These are phyloP conservation scores for Dysphania ambrosioides DNA, from an alignment of 148 eudicot species.

Conservation along the genomic window DNA sequence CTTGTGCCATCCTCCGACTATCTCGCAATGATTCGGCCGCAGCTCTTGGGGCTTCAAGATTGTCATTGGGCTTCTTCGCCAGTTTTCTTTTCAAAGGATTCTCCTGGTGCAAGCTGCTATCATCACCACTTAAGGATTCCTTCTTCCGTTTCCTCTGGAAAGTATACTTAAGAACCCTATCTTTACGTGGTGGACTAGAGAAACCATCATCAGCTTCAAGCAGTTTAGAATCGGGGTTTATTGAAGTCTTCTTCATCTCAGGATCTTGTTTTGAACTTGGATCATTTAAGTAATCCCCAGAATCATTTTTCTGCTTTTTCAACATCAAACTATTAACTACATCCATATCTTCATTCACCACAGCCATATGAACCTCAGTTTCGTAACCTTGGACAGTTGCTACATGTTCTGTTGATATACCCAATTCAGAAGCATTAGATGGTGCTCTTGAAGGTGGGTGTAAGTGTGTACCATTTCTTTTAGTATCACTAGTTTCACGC, in stretches of 20 bases:
- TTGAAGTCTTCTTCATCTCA: slow-evolving; percentile 26
- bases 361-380: slow-evolving; percentile 23
- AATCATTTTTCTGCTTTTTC: slow-evolving; percentile 25
- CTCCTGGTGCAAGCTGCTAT: slow-evolving; percentile 30
- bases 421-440: slow-evolving; percentile 12
- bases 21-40: slow-evolving; percentile 46
- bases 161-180: slow-evolving; percentile 46
- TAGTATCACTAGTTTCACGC: slow-evolving; percentile 20
- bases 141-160: slow-evolving; percentile 39
- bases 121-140: slow-evolving; percentile 26
- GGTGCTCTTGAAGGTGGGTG: slow-evolving; percentile 16
- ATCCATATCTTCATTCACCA: no score
- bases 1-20: slow-evolving; percentile 52
- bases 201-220: slow-evolving; percentile 24
- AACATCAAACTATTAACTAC: slow-evolving; percentile 27
- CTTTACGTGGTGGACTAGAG: slow-evolving; percentile 34
- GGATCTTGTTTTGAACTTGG: slow-evolving; percentile 21
- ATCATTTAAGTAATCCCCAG: slow-evolving; percentile 22
- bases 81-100: slow-evolving; percentile 22
- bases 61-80: slow-evolving; percentile 33
- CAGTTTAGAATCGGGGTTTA: slow-evolving; percentile 23
- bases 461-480: slow-evolving; percentile 8
- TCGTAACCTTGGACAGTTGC: slow-evolving; percentile 18
- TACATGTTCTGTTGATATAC: slow-evolving; percentile 13
- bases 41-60: slow-evolving; percentile 30